These are phyloP conservation scores for Musa itinerans DNA, from an alignment of 176 grass and related monocot genomes.

Conservation along the genomic window DNA sequence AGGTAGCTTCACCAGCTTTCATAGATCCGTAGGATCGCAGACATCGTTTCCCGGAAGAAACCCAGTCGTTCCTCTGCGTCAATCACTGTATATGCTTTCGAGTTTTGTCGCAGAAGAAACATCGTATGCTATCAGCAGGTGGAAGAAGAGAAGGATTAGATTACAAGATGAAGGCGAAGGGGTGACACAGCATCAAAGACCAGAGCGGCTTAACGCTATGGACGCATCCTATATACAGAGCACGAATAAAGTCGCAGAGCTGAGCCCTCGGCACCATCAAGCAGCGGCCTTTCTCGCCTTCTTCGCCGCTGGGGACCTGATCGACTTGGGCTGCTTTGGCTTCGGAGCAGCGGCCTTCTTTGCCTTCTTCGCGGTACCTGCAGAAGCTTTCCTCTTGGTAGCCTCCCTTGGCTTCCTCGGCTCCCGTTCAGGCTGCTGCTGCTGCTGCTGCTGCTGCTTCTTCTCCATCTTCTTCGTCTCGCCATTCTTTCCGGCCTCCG, in stretches of 20 bases:
- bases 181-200: neutral
- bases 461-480: constrained; percentile 33
- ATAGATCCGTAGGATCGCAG: too few relatives aligned
- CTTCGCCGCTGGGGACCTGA: constrained; percentile 28
- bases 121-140: too few relatives aligned
- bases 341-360: constrained; percentile 45
- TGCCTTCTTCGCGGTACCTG: constrained; percentile 20
- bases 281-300: constrained; percentile 25
- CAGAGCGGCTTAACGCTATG: too few relatives aligned
- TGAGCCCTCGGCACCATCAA: neutral
- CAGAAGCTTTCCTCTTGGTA: neutral
- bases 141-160: too few relatives aligned
- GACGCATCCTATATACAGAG: neutral
- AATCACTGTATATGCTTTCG: too few relatives aligned
- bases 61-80: too few relatives aligned
- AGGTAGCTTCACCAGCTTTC: too few relatives aligned
- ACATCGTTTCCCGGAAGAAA: too few relatives aligned
- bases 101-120: too few relatives aligned
- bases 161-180: too few relatives aligned
- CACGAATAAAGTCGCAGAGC: neutral
- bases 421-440: constrained; percentile 15
- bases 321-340: constrained; percentile 43
- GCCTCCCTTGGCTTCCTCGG: constrained; percentile 37
- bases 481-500: constrained; percentile 25
- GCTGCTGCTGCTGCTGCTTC: neutral